Evolutionary conservation across 371 early-diverging fungal genomes (phyloP), one percentile per base, ranked within the genome.

Genomic region (Rhizopus arrhizus): DNA sequence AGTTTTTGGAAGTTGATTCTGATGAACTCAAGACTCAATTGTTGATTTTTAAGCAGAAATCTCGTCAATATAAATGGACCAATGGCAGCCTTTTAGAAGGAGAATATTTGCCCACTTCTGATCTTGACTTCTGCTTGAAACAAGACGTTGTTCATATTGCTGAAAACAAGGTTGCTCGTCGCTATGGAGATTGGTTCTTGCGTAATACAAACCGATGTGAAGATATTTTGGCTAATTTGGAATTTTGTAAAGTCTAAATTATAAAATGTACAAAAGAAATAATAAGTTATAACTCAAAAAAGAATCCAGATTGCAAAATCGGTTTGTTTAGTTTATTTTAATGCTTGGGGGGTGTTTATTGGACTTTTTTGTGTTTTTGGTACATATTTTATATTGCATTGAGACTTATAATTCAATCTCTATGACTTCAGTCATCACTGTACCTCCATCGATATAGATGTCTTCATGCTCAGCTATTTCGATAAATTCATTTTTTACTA

Each of bases 121-220:
- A 97, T 64, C 70, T 96, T 61, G 95, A 96, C 73, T 95, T 97
- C 78, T 93, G 90, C 70, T 66, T 97, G 74, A 91, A 93, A 77
- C 75, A 89, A 76, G 96, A 96, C 62, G 89, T 95, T 81, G 90
- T 97, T 69, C 91, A 93, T 73, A 91, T 97, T 75, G 91, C 93
- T 15, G 96, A 97, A 81, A 89, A 87, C 78, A 94, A 95, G 75
- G 89, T 92, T 13, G 95, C 93, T 31, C 89, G 95, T 57, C 89
- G 93, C 59, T 92, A 92, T 70, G 96, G 90, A 38, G 97, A 97
- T 69, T 97, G 94, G 94, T 96, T 95, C 75, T 85, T 96, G 70
- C 88, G 96, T 59, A 89, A 95, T 74, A 90, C 92, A 62, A 90
- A 88, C 82, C 93, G 94, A 77, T 85, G 91, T 68, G 85, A 88